Percentiles rank a stretch among this genome's conserved stretches.
Conservation (phyloP, 2,329 filamentous ascomycete species). For the Torrubiella hemipterigena region DNA sequence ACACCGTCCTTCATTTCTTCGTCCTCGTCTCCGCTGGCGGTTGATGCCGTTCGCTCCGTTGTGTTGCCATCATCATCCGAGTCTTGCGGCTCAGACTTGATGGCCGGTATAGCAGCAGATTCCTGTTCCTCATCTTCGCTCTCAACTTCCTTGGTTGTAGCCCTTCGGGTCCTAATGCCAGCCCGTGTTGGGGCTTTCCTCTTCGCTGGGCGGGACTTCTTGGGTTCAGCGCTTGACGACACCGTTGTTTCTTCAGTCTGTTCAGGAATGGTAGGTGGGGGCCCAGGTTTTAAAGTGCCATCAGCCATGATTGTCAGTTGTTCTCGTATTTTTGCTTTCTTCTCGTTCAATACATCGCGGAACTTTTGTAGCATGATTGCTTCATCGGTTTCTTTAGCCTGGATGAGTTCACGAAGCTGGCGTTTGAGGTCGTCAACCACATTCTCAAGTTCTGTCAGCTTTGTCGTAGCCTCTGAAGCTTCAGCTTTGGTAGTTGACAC, state of each 20-base stretch:
- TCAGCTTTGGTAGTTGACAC: constrained; percentile 31
- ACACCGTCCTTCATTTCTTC: constrained; percentile 21
- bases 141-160: constrained; percentile 23
- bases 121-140: constrained; percentile 34
- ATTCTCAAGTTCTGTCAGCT: constrained; percentile 36
- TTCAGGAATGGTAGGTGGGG: constrained; percentile 13
- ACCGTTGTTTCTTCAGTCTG: constrained; percentile 9
- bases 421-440: constrained; percentile 45
- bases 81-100: constrained; percentile 22
- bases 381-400: constrained; percentile 56
- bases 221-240: constrained; percentile 10
- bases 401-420: constrained; percentile 55
- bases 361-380: constrained; percentile 57
- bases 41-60: constrained; percentile 27
- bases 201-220: constrained; percentile 26
- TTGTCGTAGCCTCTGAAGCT: constrained; percentile 27
- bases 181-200: constrained; percentile 39
- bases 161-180: neutral
- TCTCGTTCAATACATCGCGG: constrained; percentile 59
- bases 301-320: constrained; percentile 50
- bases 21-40: constrained; percentile 29
- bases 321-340: constrained; percentile 68
- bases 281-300: constrained; percentile 32
- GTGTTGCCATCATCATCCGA: constrained; percentile 27
- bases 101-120: constrained; percentile 36